Percentiles rank a stretch among this genome's conserved stretches.
phyloP scores from a whole-genome alignment of 495 filamentous ascomycete species.

The Tuber aestivum region DNA sequence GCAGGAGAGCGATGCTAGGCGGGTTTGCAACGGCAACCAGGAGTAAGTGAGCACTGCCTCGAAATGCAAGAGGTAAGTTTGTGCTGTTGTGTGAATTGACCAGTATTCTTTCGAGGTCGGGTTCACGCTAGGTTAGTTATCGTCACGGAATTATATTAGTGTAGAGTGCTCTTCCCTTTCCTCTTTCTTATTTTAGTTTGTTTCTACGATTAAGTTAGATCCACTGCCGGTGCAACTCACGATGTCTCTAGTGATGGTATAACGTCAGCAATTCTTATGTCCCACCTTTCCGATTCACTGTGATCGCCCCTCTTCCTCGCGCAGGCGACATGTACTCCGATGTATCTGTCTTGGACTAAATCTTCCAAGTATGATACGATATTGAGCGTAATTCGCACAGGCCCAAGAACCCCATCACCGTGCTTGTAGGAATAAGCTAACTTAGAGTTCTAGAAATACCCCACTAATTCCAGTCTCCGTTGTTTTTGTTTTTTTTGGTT shows the following conservation, averaged over 20 bases:
- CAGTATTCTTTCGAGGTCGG: not conserved
- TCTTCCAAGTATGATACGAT: too few relatives aligned
- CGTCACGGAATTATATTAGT: not conserved
- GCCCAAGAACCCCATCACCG: not conserved
- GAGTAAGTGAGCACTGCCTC: not conserved
- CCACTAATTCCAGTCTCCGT: not conserved
- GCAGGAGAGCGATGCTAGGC: not conserved
- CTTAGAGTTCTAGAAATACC: not conserved
- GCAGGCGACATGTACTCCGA: not conserved
- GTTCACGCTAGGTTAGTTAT: not conserved
- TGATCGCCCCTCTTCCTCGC: not conserved
- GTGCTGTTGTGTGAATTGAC: not conserved
- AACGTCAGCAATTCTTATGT: not conserved
- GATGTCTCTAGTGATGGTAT: not conserved
- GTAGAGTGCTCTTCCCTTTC: not conserved
- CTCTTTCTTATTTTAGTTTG: not conserved
- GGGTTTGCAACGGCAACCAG: not conserved
- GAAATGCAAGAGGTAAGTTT: not conserved
- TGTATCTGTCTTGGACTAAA: too few relatives aligned
- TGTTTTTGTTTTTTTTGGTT: not conserved
- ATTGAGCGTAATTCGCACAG: not conserved
- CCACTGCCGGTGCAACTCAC: not conserved
- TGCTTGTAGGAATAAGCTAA: not conserved
- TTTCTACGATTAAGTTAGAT: not conserved
- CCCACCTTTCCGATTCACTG: not conserved